Evolutionary conservation across 2,329 filamentous ascomycete species (phyloP), one percentile per base, ranked within the genome.

Genomic region (Albophoma yamanashiensis): DNA sequence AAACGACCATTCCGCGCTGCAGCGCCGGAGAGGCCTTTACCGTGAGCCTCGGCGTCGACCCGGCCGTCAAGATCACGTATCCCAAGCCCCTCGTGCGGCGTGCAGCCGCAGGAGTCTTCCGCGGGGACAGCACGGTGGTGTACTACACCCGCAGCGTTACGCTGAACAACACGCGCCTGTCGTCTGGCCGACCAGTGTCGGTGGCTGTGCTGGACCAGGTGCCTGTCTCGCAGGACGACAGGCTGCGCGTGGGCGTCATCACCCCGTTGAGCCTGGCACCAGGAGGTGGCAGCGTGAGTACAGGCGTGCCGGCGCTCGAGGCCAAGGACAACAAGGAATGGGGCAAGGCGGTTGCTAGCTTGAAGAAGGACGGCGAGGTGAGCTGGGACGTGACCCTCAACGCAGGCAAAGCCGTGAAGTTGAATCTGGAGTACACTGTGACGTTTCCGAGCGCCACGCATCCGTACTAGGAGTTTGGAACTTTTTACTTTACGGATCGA

Each of bases 371-470:
- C 11, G 83, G 83, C 8, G 80, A 85, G 71, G 69, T 86, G 7
- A 68, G 69, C 58, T 87, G 83, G 82, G 76, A 80, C 60, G 76
- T 86, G 14, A 74, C 70, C 57, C 69, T 87, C 52, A 79, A 82
- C 62, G 76, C 81, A 0, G 81, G 83, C 36, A 75, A 77, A 64
- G 77, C 78, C 6, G 79, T 81, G 12, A 78, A 77, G 67, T 69
- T 88, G 64, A 72, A 73, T n/a, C 67, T 88, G 63, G 82, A 85
- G 71, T 88, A 87, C 70, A 79, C 82, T 65, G 78, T 84, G 25
- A 77, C 75, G 40, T 75, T 82, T 63, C 84, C 84, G 2, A 69
- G 68, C 17, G 77, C 76, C 12, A 79, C 82, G 62, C 68, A 60
- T 45, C 58, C 60, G 55, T 57, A 27, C 55, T 42, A 43, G 22